Evolutionary conservation across 441 rosid species (phyloP).

Genomic region (Dalechampia spathulata): DNA sequence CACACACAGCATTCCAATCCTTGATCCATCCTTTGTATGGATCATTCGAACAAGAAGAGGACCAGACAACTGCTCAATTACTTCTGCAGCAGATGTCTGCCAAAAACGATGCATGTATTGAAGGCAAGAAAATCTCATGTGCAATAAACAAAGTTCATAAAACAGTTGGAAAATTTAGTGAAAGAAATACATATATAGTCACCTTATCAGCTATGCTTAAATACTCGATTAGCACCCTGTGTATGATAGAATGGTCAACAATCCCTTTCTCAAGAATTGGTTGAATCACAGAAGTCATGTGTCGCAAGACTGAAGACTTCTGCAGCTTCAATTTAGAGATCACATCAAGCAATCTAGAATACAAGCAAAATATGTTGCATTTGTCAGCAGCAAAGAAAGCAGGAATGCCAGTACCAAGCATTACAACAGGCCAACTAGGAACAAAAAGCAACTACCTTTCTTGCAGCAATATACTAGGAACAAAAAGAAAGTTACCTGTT

Average conservation of each 20-base stretch:
- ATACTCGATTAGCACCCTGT: conserved; percentile 69
- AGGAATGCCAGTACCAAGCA: not conserved
- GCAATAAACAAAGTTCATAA: not conserved
- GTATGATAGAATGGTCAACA: conserved; percentile 78
- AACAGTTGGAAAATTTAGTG: not conserved
- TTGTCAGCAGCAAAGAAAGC: not conserved
- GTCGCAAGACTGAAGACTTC: conserved; percentile 57
- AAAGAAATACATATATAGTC: conserved; percentile 3
- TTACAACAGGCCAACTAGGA: not conserved
- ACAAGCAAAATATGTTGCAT: conserved; percentile 3
- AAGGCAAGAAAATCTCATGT: not conserved
- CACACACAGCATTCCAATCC: conserved; percentile 72
- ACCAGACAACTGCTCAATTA: conserved; percentile 70
- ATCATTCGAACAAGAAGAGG: conserved; percentile 84
- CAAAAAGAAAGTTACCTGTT: conserved; percentile 42
- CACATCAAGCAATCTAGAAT: conserved; percentile 67
- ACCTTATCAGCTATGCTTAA: conserved; percentile 83
- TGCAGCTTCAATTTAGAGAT: conserved; percentile 63
- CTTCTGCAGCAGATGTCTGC: conserved; percentile 75
- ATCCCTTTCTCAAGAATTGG: conserved; percentile 95
- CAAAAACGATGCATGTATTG: conserved; percentile 20
- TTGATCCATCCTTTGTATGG: conserved; percentile 94
- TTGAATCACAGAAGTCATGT: conserved; percentile 70
- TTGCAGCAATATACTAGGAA: not conserved
- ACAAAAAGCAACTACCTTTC: not conserved